These are phyloP conservation scores for Onygena corvina DNA, from an alignment of 2,329 filamentous ascomycete genomes.

Conservation along the genomic window DNA sequence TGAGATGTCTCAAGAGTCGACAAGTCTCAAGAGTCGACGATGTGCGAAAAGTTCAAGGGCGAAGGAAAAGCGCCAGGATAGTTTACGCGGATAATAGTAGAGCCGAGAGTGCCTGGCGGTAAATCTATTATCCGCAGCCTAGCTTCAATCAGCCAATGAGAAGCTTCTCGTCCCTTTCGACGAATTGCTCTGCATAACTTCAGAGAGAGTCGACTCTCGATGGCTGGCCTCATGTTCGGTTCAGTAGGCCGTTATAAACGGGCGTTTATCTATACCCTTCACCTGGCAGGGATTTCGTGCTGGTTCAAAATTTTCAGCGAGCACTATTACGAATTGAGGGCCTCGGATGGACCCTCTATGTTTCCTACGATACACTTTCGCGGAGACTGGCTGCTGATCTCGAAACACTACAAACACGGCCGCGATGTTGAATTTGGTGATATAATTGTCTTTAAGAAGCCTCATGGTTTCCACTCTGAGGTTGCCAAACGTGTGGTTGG, in stretches of 20 bases:
- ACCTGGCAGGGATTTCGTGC: constrained; percentile 25
- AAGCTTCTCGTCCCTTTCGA: neutral
- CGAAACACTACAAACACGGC: constrained; percentile 56
- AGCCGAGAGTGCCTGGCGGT: neutral
- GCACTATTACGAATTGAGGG: constrained; percentile 50
- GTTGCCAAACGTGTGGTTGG: constrained; percentile 72
- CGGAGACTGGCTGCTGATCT: constrained; percentile 58
- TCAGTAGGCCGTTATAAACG: neutral
- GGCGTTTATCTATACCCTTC: neutral
- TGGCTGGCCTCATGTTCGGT: constrained; percentile 1
- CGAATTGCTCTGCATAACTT: no score
- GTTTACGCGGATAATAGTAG: neutral
- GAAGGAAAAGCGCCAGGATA: neutral
- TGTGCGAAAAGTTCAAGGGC: neutral
- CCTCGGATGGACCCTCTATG: constrained; percentile 69
- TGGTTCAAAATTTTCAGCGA: constrained; percentile 33
- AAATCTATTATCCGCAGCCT: neutral
- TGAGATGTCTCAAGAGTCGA: no score
- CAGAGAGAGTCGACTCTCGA: no score
- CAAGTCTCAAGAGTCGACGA: no score
- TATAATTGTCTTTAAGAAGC: constrained; percentile 66
- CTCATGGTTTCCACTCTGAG: constrained; percentile 47
- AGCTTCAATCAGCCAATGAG: neutral
- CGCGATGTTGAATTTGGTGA: constrained; percentile 64
- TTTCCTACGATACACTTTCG: constrained; percentile 63